Evolutionary conservation across 1,284 basidiomycete genomes (phyloP), one percentile per base, ranked within the genome.

Genomic region (Pyrrhoderma lamaoense): DNA sequence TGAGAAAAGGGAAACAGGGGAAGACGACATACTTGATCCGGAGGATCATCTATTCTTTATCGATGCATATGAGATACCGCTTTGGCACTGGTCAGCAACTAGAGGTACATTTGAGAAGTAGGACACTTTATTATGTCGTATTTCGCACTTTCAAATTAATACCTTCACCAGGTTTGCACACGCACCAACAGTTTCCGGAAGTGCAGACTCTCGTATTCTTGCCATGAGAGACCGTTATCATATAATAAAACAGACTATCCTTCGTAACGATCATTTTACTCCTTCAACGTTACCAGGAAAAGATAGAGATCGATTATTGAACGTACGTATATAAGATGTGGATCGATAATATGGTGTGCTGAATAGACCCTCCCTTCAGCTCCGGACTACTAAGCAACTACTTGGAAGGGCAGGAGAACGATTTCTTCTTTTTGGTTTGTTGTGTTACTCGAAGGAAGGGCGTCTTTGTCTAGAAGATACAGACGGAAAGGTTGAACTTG

Each of bases 361-460:
- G n/a, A n/a, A n/a, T n/a, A n/a, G n/a, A n/a, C n/a, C n/a, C n/a
- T n/a, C n/a, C n/a, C n/a, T n/a, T 43, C 59, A 95, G 91, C 73
- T 99, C 19, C 93, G 88, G 58, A 95, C 95, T 2, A 99, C 93
- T 3, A 96, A 97, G 66, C 95, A 99, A 63, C 74, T 99, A 8
- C 76, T 99, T 1, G 96, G 96, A 5, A 78, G 96, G 49, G 82
- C 89, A 19, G 89, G 91, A 7, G 82, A 94, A 51, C 80, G 92
- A 13, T 99, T 99, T 67, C 70, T 99, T 42, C 76, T 99, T 2
- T 85, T 99, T 45, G 96, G 96, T 13, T 93, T 98, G 84, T 77
- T 99, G 3, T 75, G 83, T 1, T 86, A 93, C 56, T 84, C 88
- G 51, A 90, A 93, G 60, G 91, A 96, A 66, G 94, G 94, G 0